These are phyloP conservation scores for Colletotrichum abscissum DNA, from an alignment of 2,329 filamentous ascomycete species.

Conservation along the genomic window DNA sequence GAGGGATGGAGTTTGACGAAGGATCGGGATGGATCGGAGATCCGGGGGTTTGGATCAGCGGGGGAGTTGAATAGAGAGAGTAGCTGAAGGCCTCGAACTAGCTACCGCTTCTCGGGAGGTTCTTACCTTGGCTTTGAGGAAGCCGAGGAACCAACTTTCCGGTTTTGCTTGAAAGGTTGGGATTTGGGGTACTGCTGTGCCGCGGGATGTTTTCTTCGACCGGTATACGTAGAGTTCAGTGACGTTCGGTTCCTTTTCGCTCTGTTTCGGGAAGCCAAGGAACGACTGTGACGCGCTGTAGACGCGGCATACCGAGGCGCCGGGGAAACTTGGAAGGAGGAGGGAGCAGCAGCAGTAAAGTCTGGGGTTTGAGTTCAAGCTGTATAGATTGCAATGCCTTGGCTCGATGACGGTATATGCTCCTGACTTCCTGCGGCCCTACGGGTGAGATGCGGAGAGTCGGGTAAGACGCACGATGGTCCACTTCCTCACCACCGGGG, in stretches of 20 bases:
- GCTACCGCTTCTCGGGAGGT: neutral
- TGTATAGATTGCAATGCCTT: neutral
- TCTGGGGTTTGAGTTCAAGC: neutral
- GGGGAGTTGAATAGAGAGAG: too few relatives aligned
- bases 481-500: neutral
- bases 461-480: neutral
- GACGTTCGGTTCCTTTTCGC: neutral
- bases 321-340: too few relatives aligned
- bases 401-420: neutral
- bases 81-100: neutral
- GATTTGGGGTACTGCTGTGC: neutral
- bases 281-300: neutral
- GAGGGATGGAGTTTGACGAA: neutral
- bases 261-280: neutral
- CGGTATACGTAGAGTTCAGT: neutral
- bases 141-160: neutral
- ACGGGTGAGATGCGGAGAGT: neutral
- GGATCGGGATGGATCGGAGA: constrained; percentile 25
- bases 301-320: neutral
- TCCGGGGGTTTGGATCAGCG: constrained; percentile 7
- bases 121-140: neutral
- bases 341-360: neutral
- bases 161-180: neutral
- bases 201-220: neutral
- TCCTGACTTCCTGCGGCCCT: neutral